These are phyloP conservation scores for Pistacia vera DNA, from an alignment of 345 rosid species.

Conservation along the genomic window DNA sequence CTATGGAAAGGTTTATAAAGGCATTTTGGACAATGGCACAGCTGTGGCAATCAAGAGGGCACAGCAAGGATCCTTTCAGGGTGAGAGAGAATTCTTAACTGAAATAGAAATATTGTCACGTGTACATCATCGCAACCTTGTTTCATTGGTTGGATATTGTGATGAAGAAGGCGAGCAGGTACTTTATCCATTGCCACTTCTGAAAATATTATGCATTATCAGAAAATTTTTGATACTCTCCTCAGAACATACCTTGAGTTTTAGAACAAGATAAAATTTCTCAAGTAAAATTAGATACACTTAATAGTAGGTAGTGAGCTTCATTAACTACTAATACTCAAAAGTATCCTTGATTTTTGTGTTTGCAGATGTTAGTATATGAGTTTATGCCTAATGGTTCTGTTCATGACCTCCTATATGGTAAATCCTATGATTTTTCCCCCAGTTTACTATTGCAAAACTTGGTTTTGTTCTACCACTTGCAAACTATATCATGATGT, in stretches of 20 bases:
- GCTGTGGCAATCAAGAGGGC: slow-evolving; percentile 62
- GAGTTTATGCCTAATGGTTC: slow-evolving; percentile 62
- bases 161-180: slow-evolving; percentile 53
- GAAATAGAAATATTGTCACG: slow-evolving; percentile 54
- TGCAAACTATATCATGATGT: neutral
- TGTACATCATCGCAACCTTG: slow-evolving; percentile 66
- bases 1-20: slow-evolving; percentile 59
- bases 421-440: slow-evolving; percentile 17
- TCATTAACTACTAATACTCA: neutral
- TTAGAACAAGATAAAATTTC: no score
- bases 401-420: slow-evolving; percentile 46
- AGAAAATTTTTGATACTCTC: no score
- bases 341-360: neutral
- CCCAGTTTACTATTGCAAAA: neutral
- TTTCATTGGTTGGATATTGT: slow-evolving; percentile 58
- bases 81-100: slow-evolving; percentile 51
- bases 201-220: neutral
- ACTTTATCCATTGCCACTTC: neutral
- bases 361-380: slow-evolving; percentile 53
- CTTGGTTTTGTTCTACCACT: neutral
- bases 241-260: neutral
- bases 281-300: neutral
- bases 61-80: slow-evolving; percentile 43
- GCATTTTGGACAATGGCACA: slow-evolving; percentile 42
- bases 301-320: neutral